phyloP scores from a whole-genome alignment of 1,284 basidiomycete species.

The Trichosporon faecale region DNA sequence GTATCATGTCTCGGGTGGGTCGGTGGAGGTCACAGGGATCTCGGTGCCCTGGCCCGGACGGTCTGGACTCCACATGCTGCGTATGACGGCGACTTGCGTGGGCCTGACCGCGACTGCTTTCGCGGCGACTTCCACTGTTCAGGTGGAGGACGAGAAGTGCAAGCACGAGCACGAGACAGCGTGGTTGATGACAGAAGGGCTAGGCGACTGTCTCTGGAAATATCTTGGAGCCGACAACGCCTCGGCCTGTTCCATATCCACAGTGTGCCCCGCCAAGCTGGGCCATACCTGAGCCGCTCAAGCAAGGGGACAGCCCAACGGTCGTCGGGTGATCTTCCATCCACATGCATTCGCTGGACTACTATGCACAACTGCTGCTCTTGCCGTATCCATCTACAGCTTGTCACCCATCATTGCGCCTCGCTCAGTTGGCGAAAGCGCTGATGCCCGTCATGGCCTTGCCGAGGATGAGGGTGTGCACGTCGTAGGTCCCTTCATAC shows the following conservation, averaged over 20 bases:
- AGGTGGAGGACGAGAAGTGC: too few relatives aligned
- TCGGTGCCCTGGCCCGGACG: neutral
- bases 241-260: slow-evolving; percentile 1
- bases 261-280: slow-evolving; percentile 1
- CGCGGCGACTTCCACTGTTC: neutral
- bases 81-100: neutral
- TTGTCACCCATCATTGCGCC: too few relatives aligned
- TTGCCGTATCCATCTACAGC: too few relatives aligned
- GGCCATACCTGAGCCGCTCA: neutral
- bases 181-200: neutral
- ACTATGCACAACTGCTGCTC: neutral
- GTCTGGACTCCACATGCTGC: neutral
- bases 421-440: slow-evolving; percentile 23
- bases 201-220: neutral
- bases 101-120: neutral
- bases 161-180: neutral
- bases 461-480: slow-evolving; percentile 65
- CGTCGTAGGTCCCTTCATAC: slow-evolving; percentile 67
- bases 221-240: slow-evolving; percentile 14
- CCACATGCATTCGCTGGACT: neutral
- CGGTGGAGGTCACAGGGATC: neutral
- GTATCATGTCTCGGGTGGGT: neutral
- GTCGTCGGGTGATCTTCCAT: slow-evolving; percentile 14
- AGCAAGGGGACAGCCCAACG: neutral
- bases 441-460: slow-evolving; percentile 79